Evolutionary conservation across 2,329 filamentous ascomycete genomes (phyloP).

Genomic region (Metarhizium anisopliae): DNA sequence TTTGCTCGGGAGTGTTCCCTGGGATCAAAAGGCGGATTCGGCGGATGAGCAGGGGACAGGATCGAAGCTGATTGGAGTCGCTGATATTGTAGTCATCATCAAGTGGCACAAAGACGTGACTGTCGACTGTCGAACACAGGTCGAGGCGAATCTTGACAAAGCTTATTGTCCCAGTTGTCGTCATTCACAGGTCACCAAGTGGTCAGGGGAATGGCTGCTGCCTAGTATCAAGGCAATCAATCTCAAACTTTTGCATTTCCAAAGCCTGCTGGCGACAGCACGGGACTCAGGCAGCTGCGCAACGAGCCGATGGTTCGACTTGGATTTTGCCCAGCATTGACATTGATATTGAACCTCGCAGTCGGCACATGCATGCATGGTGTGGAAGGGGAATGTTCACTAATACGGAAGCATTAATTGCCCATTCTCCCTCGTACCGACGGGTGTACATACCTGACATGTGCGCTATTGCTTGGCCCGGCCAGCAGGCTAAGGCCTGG

Average conservation of each 20-base stretch:
- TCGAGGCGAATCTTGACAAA: not conserved
- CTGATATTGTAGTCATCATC: not conserved
- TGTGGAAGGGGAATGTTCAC: too few species aligned
- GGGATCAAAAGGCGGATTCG: not conserved
- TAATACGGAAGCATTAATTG: too few species aligned
- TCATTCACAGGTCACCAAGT: conserved; percentile 1
- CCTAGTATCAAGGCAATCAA: not conserved
- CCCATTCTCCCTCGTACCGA: too few species aligned
- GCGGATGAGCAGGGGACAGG: not conserved
- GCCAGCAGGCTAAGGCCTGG: too few species aligned
- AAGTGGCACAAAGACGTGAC: not conserved
- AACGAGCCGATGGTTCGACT: too few species aligned
- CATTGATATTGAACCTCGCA: not conserved
- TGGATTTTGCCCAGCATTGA: not conserved
- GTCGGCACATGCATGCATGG: too few species aligned
- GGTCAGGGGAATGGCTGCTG: not conserved
- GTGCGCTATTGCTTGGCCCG: too few species aligned
- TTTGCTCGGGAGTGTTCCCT: not conserved
- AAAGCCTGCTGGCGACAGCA: too few species aligned
- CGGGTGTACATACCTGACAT: too few species aligned
- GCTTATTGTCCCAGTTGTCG: conserved; percentile 4
- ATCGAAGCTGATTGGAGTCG: not conserved
- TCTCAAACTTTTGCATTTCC: too few species aligned
- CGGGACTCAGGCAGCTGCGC: too few species aligned
- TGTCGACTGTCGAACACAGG: not conserved